These are phyloP conservation scores for Aspergillus sclerotialis DNA, from an alignment of 2,329 filamentous ascomycete genomes.

Conservation along the genomic window DNA sequence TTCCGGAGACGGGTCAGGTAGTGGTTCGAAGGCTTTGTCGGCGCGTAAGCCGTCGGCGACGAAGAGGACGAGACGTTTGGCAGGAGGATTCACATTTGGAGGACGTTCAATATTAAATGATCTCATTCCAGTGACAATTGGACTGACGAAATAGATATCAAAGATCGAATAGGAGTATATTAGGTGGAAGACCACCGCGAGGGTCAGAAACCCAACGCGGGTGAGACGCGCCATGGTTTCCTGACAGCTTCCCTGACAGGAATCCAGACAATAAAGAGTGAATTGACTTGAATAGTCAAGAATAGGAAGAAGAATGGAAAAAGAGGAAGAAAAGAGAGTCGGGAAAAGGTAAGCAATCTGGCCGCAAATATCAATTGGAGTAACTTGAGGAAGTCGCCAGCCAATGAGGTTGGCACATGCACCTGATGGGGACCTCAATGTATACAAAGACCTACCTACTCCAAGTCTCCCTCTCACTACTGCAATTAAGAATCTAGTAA, in stretches of 20 bases:
- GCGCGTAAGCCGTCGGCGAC: conserved; percentile 96
- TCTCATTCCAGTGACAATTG: conserved; percentile 92
- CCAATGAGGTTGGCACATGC: background rate
- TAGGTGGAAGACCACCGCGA: conserved; percentile 87
- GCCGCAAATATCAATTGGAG: too few species aligned
- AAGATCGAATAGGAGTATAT: conserved; percentile 95
- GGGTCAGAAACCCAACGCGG: conserved; percentile 75
- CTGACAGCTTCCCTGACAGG: too few species aligned
- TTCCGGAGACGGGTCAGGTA: conserved; percentile 72
- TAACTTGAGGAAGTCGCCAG: background rate
- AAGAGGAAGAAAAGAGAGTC: conserved; percentile 6
- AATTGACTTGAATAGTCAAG: conserved; percentile 1
- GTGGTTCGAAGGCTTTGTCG: conserved; percentile 94
- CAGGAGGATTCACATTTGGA: conserved; percentile 59
- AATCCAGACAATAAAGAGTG: conserved; percentile 4
- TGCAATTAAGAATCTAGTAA: too few species aligned
- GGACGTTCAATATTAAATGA: conserved; percentile 65
- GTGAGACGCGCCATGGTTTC: conserved; percentile 46
- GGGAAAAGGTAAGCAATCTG: too few species aligned
- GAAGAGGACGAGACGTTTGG: conserved; percentile 84
- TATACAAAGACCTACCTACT: too few species aligned
- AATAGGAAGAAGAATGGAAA: background rate
- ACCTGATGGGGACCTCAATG: too few species aligned
- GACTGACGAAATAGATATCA: conserved; percentile 97
- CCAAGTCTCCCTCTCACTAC: too few species aligned